Percentiles rank a stretch among this genome's conserved stretches.
Evolutionary conservation across 768 basidiomycete species (phyloP).

Genomic region (Cystobasidium ongulense): DNA sequence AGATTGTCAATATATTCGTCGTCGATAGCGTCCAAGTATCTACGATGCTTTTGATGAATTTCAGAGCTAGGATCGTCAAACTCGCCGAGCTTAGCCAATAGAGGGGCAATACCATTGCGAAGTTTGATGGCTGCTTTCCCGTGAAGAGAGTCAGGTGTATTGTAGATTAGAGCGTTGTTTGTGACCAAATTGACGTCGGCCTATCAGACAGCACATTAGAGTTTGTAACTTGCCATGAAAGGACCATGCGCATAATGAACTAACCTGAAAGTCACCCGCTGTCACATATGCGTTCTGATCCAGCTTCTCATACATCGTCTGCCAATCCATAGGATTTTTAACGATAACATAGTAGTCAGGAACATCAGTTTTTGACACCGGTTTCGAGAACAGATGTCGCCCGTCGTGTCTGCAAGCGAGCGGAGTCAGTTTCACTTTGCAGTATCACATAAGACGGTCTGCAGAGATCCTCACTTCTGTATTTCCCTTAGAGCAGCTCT

Average conservation of each 20-base stretch:
- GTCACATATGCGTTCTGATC: constrained; percentile 70
- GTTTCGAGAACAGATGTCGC: constrained; percentile 59
- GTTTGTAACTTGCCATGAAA: background rate
- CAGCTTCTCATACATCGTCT: constrained; percentile 82
- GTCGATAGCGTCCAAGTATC: constrained; percentile 42
- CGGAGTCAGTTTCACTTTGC: background rate
- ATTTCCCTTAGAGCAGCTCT: constrained; percentile 63
- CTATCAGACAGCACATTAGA: constrained; percentile 7
- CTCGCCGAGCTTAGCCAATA: constrained; percentile 45
- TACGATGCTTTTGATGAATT: constrained; percentile 9
- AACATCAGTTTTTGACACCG: constrained; percentile 72
- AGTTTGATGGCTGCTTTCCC: constrained; percentile 65
- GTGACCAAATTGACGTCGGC: constrained; percentile 74
- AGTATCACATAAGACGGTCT: background rate
- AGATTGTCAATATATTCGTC: constrained; percentile 31
- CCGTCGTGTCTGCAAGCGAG: constrained; percentile 47
- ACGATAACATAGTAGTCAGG: constrained; percentile 84
- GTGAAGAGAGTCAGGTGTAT: constrained; percentile 62
- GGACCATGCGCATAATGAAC: background rate
- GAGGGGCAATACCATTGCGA: constrained; percentile 48
- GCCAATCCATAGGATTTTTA: constrained; percentile 84
- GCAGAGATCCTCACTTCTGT: constrained; percentile 52
- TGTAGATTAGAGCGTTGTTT: constrained; percentile 81
- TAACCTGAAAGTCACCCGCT: constrained; percentile 60
- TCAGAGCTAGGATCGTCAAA: constrained; percentile 45